Conservation (phyloP, 176 grass and related monocot genomes). For the Pontederia paniculata region DNA sequence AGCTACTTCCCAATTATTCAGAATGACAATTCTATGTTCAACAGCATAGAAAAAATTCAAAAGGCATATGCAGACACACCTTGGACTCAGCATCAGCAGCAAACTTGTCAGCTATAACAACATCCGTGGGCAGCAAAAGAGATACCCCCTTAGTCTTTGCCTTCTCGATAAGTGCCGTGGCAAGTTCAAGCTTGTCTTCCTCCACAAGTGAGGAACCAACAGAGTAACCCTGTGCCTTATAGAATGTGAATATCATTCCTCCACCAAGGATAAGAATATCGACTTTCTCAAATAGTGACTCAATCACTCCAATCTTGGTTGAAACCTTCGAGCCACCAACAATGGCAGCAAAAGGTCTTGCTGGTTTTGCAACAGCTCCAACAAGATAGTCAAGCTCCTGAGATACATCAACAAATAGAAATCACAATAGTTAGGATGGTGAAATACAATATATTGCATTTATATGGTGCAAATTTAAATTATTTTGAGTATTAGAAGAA, state of each 20-base stretch:
- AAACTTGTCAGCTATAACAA: constrained; percentile 43
- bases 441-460: too few relatives aligned
- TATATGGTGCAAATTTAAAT: not conserved
- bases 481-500: not conserved
- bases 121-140: constrained; percentile 33
- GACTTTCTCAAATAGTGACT: constrained; percentile 35
- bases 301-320: constrained; percentile 37
- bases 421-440: not conserved
- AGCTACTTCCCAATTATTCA: too few relatives aligned
- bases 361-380: constrained; percentile 30
- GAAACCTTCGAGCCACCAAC: constrained; percentile 42
- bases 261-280: constrained; percentile 37
- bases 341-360: constrained; percentile 37
- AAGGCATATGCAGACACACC: constrained; percentile 7
- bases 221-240: constrained; percentile 34
- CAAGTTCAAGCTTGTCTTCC: constrained; percentile 34
- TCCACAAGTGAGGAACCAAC: constrained; percentile 38
- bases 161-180: constrained; percentile 31
- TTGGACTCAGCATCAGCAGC: constrained; percentile 35
- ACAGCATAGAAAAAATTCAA: not conserved
- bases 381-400: constrained; percentile 42
- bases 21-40: too few relatives aligned
- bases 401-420: not conserved
- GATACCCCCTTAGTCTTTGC: constrained; percentile 33
- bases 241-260: constrained; percentile 42